phyloP scores from a whole-genome alignment of 805 yeast genomes.

The Schizosaccharomyces japonicus region DNA sequence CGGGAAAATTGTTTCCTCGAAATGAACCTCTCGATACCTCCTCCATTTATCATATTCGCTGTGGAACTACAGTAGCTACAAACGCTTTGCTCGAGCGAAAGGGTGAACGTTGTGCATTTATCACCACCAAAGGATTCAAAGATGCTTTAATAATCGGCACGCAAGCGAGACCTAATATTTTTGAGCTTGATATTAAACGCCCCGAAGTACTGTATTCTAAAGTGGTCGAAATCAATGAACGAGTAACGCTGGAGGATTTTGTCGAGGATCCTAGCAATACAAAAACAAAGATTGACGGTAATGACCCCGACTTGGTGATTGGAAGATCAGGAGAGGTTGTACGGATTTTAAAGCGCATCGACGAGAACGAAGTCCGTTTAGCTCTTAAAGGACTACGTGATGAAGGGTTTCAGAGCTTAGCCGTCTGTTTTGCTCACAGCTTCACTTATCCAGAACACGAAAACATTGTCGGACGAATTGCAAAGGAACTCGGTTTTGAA shows the following conservation, averaged over 20 bases:
- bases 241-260: constrained; percentile 64
- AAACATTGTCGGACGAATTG: constrained; percentile 30
- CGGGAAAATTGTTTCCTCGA: constrained; percentile 32
- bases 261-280: constrained; percentile 38
- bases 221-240: constrained; percentile 70
- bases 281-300: constrained; percentile 6
- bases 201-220: constrained; percentile 47
- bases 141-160: constrained; percentile 70
- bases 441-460: constrained; percentile 58
- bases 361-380: constrained; percentile 21
- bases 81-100: constrained; percentile 81
- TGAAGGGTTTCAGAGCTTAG: constrained; percentile 42
- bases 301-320: constrained; percentile 19
- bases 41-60: constrained; percentile 39
- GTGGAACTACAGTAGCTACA: constrained; percentile 93
- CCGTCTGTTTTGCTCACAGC: constrained; percentile 48
- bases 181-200: constrained; percentile 53
- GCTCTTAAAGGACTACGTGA: constrained; percentile 25
- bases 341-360: constrained; percentile 30
- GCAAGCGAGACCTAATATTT: constrained; percentile 75
- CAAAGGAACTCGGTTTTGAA: constrained; percentile 38
- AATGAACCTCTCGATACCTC: constrained; percentile 19
- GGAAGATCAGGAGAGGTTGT: constrained; percentile 53
- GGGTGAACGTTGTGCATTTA: constrained; percentile 66
- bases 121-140: constrained; percentile 72